Evolutionary conservation across 23 red algal species (phyloP).

Genomic region (Chondrus crispus): DNA sequence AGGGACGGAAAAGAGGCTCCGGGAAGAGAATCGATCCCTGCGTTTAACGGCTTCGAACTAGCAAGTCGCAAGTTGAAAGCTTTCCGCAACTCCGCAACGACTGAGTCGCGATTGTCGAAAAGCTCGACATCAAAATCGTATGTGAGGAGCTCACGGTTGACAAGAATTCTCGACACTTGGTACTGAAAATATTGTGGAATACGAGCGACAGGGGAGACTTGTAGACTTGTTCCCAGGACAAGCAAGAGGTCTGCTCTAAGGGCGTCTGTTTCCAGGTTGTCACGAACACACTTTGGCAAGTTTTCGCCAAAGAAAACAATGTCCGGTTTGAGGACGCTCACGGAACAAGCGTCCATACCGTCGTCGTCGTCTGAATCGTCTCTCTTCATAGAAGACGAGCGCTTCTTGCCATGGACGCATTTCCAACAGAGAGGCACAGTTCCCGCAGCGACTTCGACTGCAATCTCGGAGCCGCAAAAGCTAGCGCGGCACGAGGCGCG

Average conservation of each 20-base stretch:
- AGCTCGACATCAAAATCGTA: conserved; percentile 78
- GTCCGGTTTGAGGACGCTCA: conserved; percentile 91
- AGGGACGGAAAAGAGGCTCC: background rate
- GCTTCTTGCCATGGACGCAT: too few relatives aligned
- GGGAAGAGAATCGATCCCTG: conserved; percentile 11
- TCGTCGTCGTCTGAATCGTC: conserved; percentile 40
- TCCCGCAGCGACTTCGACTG: conserved; percentile 12
- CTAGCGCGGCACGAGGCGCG: conserved; percentile 18
- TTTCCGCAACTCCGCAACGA: conserved; percentile 35
- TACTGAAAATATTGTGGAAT: conserved; percentile 48
- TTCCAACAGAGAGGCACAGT: conserved; percentile 37
- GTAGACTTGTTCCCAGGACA: conserved; percentile 86
- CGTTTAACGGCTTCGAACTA: background rate
- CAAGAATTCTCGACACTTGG: conserved; percentile 66
- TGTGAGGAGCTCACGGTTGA: conserved; percentile 81
- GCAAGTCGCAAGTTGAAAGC: too few relatives aligned
- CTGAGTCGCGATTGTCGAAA: conserved; percentile 75
- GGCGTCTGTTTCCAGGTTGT: conserved; percentile 39
- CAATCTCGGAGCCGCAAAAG: conserved; percentile 13
- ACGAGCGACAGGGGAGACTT: conserved; percentile 78
- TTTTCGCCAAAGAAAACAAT: conserved; percentile 97
- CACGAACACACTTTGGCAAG: conserved; percentile 51
- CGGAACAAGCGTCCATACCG: too few relatives aligned
- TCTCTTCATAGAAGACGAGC: background rate
- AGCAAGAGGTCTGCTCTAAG: conserved; percentile 76